These are phyloP conservation scores for Cercophora scortea DNA, from an alignment of 495 filamentous ascomycete species.

Conservation along the genomic window DNA sequence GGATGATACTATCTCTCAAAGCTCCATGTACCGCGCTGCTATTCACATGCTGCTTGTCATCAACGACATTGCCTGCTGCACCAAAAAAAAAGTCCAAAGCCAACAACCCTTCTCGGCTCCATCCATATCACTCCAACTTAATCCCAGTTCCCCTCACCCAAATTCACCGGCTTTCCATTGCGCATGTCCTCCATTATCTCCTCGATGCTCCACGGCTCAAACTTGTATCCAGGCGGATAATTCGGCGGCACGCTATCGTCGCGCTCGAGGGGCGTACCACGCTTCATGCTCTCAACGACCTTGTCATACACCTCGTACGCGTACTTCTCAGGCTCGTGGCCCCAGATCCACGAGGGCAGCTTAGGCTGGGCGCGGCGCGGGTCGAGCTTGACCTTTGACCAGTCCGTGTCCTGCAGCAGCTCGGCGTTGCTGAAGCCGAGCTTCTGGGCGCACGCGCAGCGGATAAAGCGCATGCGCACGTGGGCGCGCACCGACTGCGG, in stretches of 20 bases:
- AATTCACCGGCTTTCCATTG: constrained; percentile 23
- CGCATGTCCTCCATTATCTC: constrained; percentile 31
- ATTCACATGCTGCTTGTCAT: no score
- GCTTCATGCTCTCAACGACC: constrained; percentile 31
- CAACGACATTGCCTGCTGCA: no score
- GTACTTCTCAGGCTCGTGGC: constrained; percentile 51
- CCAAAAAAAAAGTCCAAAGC: no score
- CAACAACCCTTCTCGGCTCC: no score
- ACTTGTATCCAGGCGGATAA: constrained; percentile 37
- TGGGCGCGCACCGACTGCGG: constrained; percentile 40
- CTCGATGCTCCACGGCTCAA: constrained; percentile 39
- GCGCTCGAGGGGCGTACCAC: constrained; percentile 29
- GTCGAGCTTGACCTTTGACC: constrained; percentile 45
- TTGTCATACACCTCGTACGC: constrained; percentile 45
- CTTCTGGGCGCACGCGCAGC: constrained; percentile 50
- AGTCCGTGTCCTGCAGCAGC: constrained; percentile 50
- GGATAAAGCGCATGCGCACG: constrained; percentile 44
- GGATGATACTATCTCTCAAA: no score
- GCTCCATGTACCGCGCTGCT: no score
- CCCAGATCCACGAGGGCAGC: constrained; percentile 46
- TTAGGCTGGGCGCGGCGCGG: constrained; percentile 42
- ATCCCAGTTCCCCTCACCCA: constrained; percentile 34
- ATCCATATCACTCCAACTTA: constrained; percentile 1
- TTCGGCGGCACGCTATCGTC: constrained; percentile 32
- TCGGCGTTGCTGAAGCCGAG: constrained; percentile 49